A percentile compares a stretch with the other conserved stretches of the same genome.
Evolutionary conservation across 2,329 filamentous ascomycete genomes (phyloP).

Genomic region (Microdochium nivale): DNA sequence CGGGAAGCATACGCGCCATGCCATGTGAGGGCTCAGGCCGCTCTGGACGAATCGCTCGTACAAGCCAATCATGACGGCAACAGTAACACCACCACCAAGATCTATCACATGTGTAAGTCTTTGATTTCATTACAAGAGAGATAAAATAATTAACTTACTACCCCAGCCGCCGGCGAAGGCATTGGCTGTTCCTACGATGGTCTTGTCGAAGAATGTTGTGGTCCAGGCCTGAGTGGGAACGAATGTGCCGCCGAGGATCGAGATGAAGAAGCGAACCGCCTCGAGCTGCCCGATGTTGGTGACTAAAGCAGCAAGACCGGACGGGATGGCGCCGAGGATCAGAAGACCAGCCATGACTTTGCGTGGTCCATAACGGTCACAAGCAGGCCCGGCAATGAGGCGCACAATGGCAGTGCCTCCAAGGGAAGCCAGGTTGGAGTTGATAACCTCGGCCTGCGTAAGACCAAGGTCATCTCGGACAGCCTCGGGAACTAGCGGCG

Average conservation of each 20-base stretch:
- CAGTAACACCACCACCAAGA: conserved; percentile 81
- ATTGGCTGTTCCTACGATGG: conserved; percentile 82
- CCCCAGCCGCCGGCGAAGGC: conserved; percentile 77
- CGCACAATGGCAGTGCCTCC: conserved; percentile 69
- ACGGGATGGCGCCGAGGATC: conserved; percentile 70
- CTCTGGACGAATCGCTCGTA: conserved; percentile 63
- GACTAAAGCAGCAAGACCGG: conserved; percentile 72
- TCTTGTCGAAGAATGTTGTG: conserved; percentile 89
- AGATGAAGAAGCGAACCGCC: conserved; percentile 69
- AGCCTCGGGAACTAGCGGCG: conserved; percentile 69
- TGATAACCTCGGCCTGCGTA: conserved; percentile 62
- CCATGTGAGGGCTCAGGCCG: conserved; percentile 79
- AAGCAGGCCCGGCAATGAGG: conserved; percentile 71
- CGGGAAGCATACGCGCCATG: conserved; percentile 73
- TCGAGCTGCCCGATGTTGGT: conserved; percentile 61
- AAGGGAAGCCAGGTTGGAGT: conserved; percentile 85
- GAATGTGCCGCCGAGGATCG: conserved; percentile 69
- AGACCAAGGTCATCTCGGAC: conserved; percentile 74
- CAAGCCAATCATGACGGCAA: conserved; percentile 88
- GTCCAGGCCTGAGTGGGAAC: conserved; percentile 90
- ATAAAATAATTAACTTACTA: conserved; percentile 23
- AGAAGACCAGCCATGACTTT: conserved; percentile 70
- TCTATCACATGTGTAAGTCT: conserved; percentile 22
- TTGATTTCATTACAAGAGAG: not conserved
- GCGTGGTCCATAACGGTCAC: conserved; percentile 76